These are phyloP conservation scores for Tuber calosporum DNA, from an alignment of 495 filamentous ascomycete species.

Conservation along the genomic window DNA sequence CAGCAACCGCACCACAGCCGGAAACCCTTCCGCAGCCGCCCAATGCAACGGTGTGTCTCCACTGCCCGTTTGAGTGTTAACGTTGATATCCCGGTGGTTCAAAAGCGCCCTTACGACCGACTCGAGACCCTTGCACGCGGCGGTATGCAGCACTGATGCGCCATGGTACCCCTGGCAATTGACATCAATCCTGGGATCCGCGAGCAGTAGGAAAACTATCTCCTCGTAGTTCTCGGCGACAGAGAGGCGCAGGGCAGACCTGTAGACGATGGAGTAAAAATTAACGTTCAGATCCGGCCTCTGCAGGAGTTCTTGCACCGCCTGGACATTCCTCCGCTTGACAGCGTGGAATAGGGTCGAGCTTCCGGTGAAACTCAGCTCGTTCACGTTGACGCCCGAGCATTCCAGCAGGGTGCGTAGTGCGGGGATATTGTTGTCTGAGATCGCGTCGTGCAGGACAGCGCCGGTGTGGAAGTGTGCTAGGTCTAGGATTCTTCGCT, in stretches of 20 bases:
- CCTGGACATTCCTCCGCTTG: background rate
- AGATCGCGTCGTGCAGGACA: background rate
- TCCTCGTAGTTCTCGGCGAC: background rate
- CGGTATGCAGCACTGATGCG: background rate
- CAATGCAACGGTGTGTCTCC: background rate
- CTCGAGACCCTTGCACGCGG: background rate
- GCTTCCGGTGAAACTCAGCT: background rate
- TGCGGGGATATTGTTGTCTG: background rate
- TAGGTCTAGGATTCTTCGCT: background rate
- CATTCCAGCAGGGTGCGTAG: background rate
- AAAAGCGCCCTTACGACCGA: background rate
- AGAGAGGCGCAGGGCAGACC: background rate
- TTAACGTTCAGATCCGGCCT: background rate
- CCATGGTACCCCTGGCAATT: background rate
- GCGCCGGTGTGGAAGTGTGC: background rate
- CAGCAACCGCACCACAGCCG: background rate
- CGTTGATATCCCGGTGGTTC: background rate
- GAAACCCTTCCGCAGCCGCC: background rate
- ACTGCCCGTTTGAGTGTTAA: background rate
- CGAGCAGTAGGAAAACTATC: slow-evolving; percentile 4
- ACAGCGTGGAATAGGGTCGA: background rate
- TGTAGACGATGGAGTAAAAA: background rate
- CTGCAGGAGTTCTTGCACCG: background rate
- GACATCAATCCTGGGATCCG: background rate
- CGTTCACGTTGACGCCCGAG: background rate